Percentiles rank a stretch among this genome's conserved stretches.
These are phyloP conservation scores for Pyrenula massariospora DNA, from an alignment of 495 filamentous ascomycete species.

Conservation along the genomic window DNA sequence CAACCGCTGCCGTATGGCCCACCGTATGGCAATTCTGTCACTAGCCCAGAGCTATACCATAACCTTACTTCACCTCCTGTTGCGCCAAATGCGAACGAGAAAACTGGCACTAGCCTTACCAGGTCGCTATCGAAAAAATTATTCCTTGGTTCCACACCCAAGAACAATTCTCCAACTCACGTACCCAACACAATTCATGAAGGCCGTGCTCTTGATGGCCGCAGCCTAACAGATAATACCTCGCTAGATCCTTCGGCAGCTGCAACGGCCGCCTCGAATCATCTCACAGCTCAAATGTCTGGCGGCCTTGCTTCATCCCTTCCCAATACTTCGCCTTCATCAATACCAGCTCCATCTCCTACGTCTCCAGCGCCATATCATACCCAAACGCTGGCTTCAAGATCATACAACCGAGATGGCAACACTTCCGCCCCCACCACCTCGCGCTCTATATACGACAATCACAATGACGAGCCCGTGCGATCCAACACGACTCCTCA, in stretches of 20 bases:
- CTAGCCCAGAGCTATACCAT: slow-evolving; percentile 24
- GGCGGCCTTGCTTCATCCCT: slow-evolving; percentile 43
- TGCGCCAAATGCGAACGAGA: slow-evolving; percentile 12
- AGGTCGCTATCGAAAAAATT: slow-evolving; percentile 88
- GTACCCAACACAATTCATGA: slow-evolving; percentile 44
- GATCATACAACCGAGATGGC: slow-evolving; percentile 33
- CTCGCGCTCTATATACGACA: slow-evolving; percentile 26
- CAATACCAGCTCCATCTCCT: slow-evolving; percentile 57
- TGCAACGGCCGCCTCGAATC: slow-evolving; percentile 62
- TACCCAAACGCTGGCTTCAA: slow-evolving; percentile 33
- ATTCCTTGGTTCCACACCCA: slow-evolving; percentile 70
- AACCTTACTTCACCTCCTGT: slow-evolving; percentile 31
- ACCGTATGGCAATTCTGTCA: slow-evolving; percentile 4
- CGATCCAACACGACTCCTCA: slow-evolving; percentile 25
- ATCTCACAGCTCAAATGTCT: slow-evolving; percentile 61
- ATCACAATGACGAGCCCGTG: slow-evolving; percentile 28
- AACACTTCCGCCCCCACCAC: slow-evolving; percentile 15
- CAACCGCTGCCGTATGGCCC: slow-evolving; percentile 61
- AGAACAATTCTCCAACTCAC: slow-evolving; percentile 72
- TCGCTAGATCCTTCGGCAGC: slow-evolving; percentile 51
- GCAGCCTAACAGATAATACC: slow-evolving; percentile 35
- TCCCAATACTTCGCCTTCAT: slow-evolving; percentile 3
- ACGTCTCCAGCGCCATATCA: slow-evolving; percentile 61
- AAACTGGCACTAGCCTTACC: slow-evolving; percentile 44
- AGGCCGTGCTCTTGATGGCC: slow-evolving; percentile 29